Conservation (phyloP, 371 early-diverging fungal species). For the Mortierella sp. region DNA sequence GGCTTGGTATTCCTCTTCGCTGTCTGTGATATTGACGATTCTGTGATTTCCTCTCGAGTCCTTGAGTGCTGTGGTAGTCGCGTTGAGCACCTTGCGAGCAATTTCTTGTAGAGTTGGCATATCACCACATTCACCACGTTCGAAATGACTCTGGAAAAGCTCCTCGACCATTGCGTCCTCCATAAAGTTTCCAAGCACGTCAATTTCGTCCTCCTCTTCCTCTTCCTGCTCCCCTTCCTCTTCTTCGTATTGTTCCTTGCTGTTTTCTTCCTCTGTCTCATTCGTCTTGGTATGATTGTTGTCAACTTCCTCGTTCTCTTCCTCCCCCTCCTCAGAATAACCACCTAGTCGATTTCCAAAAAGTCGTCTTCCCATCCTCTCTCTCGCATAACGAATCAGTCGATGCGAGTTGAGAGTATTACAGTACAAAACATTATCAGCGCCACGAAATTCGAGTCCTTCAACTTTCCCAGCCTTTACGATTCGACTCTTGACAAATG, state of each 20-base stretch:
- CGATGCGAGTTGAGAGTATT: conserved; percentile 78
- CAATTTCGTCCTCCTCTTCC: conserved; percentile 13
- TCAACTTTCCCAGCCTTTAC: conserved; percentile 61
- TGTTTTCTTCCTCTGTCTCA: neutral
- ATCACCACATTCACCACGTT: conserved; percentile 72
- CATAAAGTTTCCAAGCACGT: conserved; percentile 44
- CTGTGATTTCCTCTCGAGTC: neutral
- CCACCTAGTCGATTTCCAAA: neutral
- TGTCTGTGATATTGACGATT: neutral
- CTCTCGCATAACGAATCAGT: conserved; percentile 67
- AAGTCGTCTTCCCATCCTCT: conserved; percentile 27
- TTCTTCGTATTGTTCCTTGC: neutral
- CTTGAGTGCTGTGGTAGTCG: neutral
- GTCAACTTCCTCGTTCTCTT: neutral
- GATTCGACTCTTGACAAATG: conserved; percentile 60
- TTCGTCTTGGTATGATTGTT: neutral
- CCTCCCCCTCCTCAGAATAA: neutral
- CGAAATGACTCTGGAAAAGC: conserved; percentile 75
- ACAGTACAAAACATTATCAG: conserved; percentile 64
- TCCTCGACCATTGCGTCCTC: conserved; percentile 70
- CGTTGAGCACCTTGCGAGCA: conserved; percentile 60
- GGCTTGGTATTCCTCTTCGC: conserved; percentile 11
- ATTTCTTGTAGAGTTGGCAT: conserved; percentile 61
- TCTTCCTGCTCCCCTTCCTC: neutral
- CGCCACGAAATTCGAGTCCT: conserved; percentile 69